Evolutionary conservation across 805 yeast species (phyloP).

Genomic region (Pichia sporocuriosa): DNA sequence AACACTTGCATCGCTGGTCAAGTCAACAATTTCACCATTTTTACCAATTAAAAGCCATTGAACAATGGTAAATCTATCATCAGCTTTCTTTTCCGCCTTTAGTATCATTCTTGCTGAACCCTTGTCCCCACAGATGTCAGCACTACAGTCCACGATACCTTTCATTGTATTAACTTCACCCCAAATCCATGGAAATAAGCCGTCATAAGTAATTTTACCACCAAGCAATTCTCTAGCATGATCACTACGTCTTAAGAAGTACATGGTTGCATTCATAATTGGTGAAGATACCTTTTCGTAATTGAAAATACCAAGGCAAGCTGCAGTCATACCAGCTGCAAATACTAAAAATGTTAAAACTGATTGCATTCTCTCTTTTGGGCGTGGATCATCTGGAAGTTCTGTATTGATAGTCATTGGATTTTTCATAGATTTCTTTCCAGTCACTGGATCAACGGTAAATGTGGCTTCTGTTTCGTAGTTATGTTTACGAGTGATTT

Average conservation of each 20-base stretch:
- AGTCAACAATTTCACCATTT: constrained; percentile 35
- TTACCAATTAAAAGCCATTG: constrained; percentile 57
- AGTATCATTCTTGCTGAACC: constrained; percentile 50
- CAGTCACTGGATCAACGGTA: constrained; percentile 19
- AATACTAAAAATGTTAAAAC: constrained; percentile 45
- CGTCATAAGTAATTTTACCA: constrained; percentile 63
- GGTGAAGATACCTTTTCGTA: constrained; percentile 92
- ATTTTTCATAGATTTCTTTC: constrained; percentile 20
- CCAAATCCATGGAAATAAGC: constrained; percentile 80
- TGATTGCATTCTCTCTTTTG: constrained; percentile 35
- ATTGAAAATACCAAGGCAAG: constrained; percentile 70
- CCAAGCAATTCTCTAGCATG: constrained; percentile 62
- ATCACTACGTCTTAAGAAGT: constrained; percentile 72
- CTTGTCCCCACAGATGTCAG: constrained; percentile 63
- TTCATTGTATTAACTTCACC: constrained; percentile 81
- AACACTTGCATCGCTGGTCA: constrained; percentile 42
- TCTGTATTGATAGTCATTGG: constrained; percentile 69
- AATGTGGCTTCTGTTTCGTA: constrained; percentile 19
- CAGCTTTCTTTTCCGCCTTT: constrained; percentile 54
- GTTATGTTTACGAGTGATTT: constrained; percentile 12
- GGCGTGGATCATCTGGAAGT: constrained; percentile 70
- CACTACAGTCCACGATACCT: constrained; percentile 70
- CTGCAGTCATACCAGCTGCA: constrained; percentile 43
- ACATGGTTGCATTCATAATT: constrained; percentile 77
- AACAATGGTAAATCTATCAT: constrained; percentile 50